Percentiles rank a stretch among this genome's conserved stretches.
phyloP scores from a whole-genome alignment of 345 rosid genomes.

The Barbarea vulgaris region DNA sequence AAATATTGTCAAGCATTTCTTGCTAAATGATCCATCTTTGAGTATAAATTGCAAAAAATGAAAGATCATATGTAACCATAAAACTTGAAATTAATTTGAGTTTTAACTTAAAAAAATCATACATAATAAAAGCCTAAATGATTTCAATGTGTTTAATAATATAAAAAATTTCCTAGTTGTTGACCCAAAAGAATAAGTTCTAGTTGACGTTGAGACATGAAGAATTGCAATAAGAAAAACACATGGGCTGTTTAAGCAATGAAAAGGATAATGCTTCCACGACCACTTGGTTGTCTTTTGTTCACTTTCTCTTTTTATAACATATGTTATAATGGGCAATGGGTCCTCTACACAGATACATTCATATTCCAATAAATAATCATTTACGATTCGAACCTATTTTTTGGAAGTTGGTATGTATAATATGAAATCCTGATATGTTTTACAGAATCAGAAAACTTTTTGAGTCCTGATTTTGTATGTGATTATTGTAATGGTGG shows the following conservation, averaged over 20 bases:
- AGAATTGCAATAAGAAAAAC: constrained; percentile 15
- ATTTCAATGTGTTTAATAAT: background rate
- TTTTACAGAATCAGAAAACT: background rate
- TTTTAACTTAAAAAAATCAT: background rate
- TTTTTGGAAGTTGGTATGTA: background rate
- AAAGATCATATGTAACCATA: background rate
- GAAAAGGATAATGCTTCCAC: constrained; percentile 24
- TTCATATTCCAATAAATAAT: constrained; percentile 3
- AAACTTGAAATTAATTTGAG: background rate
- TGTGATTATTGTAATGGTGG: background rate
- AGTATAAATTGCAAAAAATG: background rate
- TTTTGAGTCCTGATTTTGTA: background rate
- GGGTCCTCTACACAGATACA: constrained; percentile 18
- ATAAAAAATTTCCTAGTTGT: constrained; percentile 1
- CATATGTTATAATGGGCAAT: constrained; percentile 26
- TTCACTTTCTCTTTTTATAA: constrained; percentile 23
- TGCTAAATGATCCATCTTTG: background rate
- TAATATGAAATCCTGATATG: background rate
- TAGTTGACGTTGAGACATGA: constrained; percentile 14
- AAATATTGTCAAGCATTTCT: background rate
- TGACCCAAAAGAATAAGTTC: background rate
- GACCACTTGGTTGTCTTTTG: constrained; percentile 30
- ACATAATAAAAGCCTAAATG: background rate
- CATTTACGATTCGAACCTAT: background rate
- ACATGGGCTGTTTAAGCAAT: constrained; percentile 26